Base-by-base conservation (phyloP, 148 eudicot species). In the Agrostemma githago region DNA sequence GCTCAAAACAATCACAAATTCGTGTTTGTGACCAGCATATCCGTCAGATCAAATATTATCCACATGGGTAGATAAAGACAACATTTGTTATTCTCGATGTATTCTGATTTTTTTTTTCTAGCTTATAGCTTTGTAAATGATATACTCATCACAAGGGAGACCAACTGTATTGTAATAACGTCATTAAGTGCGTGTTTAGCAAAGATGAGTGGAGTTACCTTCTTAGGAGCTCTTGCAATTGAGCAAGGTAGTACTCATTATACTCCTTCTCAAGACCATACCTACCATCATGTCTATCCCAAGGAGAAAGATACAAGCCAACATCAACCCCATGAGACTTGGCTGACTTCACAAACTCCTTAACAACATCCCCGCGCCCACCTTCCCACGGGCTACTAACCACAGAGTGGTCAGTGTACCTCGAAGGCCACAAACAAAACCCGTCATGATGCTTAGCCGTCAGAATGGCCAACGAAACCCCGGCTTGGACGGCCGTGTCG, bases 381-480 rank as follows among this genome's bases (percentile, higher is more conserved):
- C 75, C 77, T 68, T 83, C 81, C 97, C 92, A 91, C 0, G 93
- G 87, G 57, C 97, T 89, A 39, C 65, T 46, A 4, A 65, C 70
- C 4, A 89, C 90, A 5, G 97, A 94, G 69, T 94, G 97, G 19
- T 84, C 84, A 8, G 98, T 94, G 81, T 91, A 94, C 74, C 76
- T 82, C 3, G 97, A 91, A 46, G 98, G 96, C 98, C 98, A 94
- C 60, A 94, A 73, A 75, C 98, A 94, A 73, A 94, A 94, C 40
- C 98, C 98, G 72, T 94, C 97, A 64, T 91, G 98, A 80, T 94
- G 98, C 74, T 94, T 94, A n/a, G 98, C 93, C 0, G 98, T 94
- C 37, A 91, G 88, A 5, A 89, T 94, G 41, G 88, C 73, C 42
- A 94, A 78, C 0, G 97, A 87, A 20, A 85, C 77, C 2, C 96